Conservation (phyloP, 306 rosid species). For the Cajanus cajan region DNA sequence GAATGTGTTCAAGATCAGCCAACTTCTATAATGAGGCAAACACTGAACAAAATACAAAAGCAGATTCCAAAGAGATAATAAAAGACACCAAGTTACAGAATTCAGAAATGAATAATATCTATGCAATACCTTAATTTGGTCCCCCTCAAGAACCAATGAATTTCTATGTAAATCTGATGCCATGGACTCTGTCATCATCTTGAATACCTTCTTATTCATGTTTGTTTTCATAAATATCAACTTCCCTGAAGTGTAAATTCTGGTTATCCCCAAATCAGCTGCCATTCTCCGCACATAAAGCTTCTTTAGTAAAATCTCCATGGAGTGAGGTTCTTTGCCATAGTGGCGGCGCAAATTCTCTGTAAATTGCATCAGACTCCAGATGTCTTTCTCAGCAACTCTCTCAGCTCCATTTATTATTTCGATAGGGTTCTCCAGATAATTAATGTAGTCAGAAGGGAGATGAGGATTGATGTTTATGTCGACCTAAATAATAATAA, state of each 20-base stretch:
- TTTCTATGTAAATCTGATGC: conserved; percentile 62
- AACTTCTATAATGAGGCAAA: background rate
- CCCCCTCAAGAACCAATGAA: conserved; percentile 71
- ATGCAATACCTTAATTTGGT: conserved; percentile 68
- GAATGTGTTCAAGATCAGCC: background rate
- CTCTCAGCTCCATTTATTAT: conserved; percentile 79
- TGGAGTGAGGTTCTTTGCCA: conserved; percentile 88
- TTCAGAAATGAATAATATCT: background rate
- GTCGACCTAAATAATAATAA: conserved; percentile 57
- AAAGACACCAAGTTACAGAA: conserved; percentile 12
- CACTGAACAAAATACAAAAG: conserved; percentile 9
- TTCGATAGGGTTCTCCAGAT: conserved; percentile 90
- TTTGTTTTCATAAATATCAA: conserved; percentile 71
- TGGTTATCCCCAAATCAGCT: conserved; percentile 80
- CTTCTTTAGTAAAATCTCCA: conserved; percentile 80
- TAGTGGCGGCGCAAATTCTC: conserved; percentile 79
- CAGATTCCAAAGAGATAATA: conserved; percentile 3
- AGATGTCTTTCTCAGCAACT: conserved; percentile 78
- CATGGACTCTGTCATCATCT: conserved; percentile 76
- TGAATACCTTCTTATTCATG: conserved; percentile 69
- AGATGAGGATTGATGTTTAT: conserved; percentile 74
- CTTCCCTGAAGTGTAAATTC: conserved; percentile 75
- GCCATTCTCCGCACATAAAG: conserved; percentile 96
- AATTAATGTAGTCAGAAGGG: conserved; percentile 85
- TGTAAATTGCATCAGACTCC: conserved; percentile 90